These are phyloP conservation scores for Dendrothele bispora DNA, from an alignment of 768 basidiomycete species.

Conservation along the genomic window DNA sequence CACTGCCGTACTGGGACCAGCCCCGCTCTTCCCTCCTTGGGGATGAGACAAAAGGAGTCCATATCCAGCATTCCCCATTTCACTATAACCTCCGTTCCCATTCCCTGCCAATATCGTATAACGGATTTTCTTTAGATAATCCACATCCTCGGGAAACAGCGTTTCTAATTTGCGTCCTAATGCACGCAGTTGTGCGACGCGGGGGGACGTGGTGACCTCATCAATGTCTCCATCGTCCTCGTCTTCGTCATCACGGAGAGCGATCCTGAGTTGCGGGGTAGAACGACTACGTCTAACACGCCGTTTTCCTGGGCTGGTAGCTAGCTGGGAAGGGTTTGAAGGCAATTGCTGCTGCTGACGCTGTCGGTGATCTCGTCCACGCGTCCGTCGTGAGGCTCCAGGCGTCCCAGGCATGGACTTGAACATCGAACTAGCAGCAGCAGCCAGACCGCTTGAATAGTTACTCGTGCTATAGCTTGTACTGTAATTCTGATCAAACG, in stretches of 20 bases:
- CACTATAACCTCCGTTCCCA: too few species aligned
- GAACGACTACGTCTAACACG: too few species aligned
- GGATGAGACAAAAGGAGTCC: constrained; percentile 12
- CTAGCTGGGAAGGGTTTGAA: too few species aligned
- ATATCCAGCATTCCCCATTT: too few species aligned
- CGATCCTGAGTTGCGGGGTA: constrained; percentile 19
- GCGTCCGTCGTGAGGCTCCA: constrained; percentile 4
- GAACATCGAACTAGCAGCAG: constrained; percentile 11
- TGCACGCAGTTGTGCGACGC: constrained; percentile 16
- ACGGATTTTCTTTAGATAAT: constrained; percentile 11
- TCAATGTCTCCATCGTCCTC: constrained; percentile 8
- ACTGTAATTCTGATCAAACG: constrained; percentile 18
- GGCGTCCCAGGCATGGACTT: constrained; percentile 13
- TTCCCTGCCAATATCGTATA: constrained; percentile 7
- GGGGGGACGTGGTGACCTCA: constrained; percentile 15
- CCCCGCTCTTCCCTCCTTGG: constrained; percentile 6
- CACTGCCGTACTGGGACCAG: constrained; percentile 4
- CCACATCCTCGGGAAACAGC: constrained; percentile 20
- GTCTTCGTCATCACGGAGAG: constrained; percentile 9
- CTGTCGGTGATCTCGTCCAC: background rate
- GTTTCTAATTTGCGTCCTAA: constrained; percentile 19
- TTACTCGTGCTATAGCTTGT: constrained; percentile 17
- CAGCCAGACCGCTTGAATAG: constrained; percentile 15
- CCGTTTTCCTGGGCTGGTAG: too few species aligned
- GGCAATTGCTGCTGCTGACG: too few species aligned